Base-by-base conservation (phyloP, 805 yeast genomes). In the Spathaspora gorwiae region DNA sequence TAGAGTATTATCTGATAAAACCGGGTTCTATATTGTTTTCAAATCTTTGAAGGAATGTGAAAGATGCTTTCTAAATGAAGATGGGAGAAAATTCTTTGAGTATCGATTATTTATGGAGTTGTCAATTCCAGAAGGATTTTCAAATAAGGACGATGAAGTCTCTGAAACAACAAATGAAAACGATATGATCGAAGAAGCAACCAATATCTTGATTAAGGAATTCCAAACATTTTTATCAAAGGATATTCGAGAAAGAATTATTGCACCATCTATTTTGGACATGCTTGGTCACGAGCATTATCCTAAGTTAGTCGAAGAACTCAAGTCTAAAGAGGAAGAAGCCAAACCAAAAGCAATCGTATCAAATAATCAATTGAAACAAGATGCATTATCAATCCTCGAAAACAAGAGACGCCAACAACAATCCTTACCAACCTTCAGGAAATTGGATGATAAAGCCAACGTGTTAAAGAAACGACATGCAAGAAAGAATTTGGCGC, bases 1-100 rank as follows among this genome's bases (percentile, higher is more conserved):
- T 0, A 70, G 86, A 44, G 79, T 88, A 2, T 58, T 84, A 40
- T 72, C 80, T 4, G 90, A 85, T 51, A 62, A 61, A 38, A 60
- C 74, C 1, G 96, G 96, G 0, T 83, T 84, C 53, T 88, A 76
- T 54, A 70, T 88, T 34, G 81, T 87, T 1, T 89, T 89, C 62
- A 80, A 81, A 53, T 71, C 76, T 13, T 61, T 74, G 11, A 63
- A 63, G 32, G 87, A 83, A 48, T 84, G 87, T 29, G 76, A 76
- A 49, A 61, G 70, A 30, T 84, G 88, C 52, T 84, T 75, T 54
- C 68, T 72, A 27, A 65, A 70, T 33, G 84, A 80, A 60, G 87
- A 85, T 61, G 87, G 87, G 0, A 61, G 70, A 15, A 64, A 66
- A 27, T 68, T 81, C 29, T 64, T 64, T 39, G 77, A 70, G 27